Evolutionary conservation across 164 flowering plant species (phyloP).

Genomic region (Piper betle): DNA sequence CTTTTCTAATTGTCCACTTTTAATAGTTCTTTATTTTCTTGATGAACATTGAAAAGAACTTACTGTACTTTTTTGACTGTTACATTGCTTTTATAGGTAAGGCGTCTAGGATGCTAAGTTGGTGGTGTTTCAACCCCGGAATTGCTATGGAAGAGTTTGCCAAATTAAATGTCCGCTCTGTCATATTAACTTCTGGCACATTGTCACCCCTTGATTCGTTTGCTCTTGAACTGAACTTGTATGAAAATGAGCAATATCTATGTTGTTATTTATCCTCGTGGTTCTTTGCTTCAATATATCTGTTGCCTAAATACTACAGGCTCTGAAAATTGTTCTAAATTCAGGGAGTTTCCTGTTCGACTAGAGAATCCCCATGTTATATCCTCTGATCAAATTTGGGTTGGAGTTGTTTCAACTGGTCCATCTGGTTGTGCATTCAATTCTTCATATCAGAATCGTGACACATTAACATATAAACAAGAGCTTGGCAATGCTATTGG

Average conservation of each 20-base stretch:
- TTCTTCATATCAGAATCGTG: conserved; percentile 80
- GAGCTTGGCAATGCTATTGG: conserved; percentile 98
- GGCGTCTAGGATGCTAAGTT: conserved; percentile 72
- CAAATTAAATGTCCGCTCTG: conserved; percentile 53
- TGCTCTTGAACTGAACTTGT: conserved; percentile 87
- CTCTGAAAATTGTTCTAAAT: background rate
- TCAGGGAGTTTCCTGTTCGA: conserved; percentile 75
- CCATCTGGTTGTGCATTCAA: conserved; percentile 82
- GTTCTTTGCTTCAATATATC: background rate
- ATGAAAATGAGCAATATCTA: conserved; percentile 8
- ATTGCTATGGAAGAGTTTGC: conserved; percentile 70
- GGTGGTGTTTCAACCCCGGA: conserved; percentile 99
- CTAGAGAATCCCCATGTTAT: conserved; percentile 98
- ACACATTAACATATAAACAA: conserved; percentile 66
- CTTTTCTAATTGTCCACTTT: background rate
- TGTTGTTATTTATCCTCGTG: no score
- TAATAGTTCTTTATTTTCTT: background rate
- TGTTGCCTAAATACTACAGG: background rate
- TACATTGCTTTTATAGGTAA: conserved; percentile 37
- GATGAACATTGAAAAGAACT: no score
- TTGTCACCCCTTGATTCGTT: conserved; percentile 89
- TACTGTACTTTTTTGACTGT: background rate
- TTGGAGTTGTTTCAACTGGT: conserved; percentile 80
- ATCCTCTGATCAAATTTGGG: conserved; percentile 79
- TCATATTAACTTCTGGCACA: conserved; percentile 95